Percentiles rank a stretch among this genome's conserved stretches.
phyloP scores from a whole-genome alignment of 1,284 basidiomycete species.

The Cystobasidium pallidum region DNA sequence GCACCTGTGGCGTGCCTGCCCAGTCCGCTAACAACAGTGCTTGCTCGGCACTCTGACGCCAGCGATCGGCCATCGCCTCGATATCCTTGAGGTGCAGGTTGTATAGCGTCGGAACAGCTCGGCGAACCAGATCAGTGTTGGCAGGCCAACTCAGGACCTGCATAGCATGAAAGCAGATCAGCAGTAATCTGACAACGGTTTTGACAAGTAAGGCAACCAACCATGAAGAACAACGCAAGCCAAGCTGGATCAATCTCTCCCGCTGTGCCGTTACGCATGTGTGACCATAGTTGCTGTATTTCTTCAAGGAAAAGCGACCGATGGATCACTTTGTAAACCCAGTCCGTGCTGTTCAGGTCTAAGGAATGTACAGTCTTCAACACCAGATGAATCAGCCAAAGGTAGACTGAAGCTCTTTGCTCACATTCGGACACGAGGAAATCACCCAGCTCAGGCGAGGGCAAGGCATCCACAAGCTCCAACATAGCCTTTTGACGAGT shows the following conservation, averaged over 20 bases:
- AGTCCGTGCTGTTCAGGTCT: conserved; percentile 10
- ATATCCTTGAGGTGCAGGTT: conserved; percentile 11
- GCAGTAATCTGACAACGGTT: neutral
- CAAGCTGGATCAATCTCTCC: conserved; percentile 7
- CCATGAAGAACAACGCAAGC: conserved; percentile 20
- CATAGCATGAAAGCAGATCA: neutral
- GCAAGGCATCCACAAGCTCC: conserved; percentile 5
- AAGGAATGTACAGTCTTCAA: neutral
- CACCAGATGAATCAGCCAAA: neutral
- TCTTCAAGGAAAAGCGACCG: conserved; percentile 2
- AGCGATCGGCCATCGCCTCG: neutral
- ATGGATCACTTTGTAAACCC: conserved; percentile 21
- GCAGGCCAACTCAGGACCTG: conserved; percentile 22
- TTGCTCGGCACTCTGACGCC: conserved; percentile 15
- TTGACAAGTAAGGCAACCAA: neutral
- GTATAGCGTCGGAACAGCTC: conserved; percentile 11
- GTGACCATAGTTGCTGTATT: conserved; percentile 15
- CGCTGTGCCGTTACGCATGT: neutral
- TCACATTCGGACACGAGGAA: conserved; percentile 20
- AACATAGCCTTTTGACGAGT: neutral
- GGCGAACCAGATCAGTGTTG: conserved; percentile 14
- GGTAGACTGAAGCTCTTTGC: no score
- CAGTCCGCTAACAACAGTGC: conserved; percentile 14
- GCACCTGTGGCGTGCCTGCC: conserved; percentile 13
- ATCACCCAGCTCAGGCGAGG: conserved; percentile 14